Evolutionary conservation across 305 asterid species (phyloP).

Genomic region (Fraxinus paxiana): DNA sequence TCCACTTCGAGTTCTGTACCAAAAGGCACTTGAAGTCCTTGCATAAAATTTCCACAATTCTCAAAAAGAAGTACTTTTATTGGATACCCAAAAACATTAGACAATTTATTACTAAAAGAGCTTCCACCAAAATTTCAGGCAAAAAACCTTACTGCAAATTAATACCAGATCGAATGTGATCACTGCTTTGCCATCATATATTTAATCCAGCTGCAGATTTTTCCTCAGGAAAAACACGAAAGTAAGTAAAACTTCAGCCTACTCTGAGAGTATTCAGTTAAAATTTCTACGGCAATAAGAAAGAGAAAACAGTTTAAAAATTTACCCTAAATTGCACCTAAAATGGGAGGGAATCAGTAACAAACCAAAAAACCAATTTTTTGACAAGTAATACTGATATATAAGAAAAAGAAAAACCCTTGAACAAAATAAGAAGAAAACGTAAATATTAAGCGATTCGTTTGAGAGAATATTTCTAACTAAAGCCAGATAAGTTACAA

Average conservation of each 20-base stretch:
- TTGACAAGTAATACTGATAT: neutral
- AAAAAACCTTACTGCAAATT: neutral
- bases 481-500: neutral
- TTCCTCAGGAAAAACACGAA: neutral
- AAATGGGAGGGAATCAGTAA: neutral
- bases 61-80: neutral
- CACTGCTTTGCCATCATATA: neutral
- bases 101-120: neutral
- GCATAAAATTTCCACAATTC: neutral
- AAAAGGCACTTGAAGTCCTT: neutral
- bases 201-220: neutral
- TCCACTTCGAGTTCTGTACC: neutral
- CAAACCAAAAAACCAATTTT: neutral
- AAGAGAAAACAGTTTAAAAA: neutral
- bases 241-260: neutral
- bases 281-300: neutral
- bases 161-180: neutral
- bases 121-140: neutral
- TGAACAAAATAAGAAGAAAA: neutral
- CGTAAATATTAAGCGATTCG: neutral
- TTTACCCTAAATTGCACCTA: neutral
- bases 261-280: neutral
- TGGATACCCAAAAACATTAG: neutral
- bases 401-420: neutral
- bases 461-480: neutral